phyloP scores from a whole-genome alignment of 495 filamentous ascomycete species.

The Penicillium desertorum region DNA sequence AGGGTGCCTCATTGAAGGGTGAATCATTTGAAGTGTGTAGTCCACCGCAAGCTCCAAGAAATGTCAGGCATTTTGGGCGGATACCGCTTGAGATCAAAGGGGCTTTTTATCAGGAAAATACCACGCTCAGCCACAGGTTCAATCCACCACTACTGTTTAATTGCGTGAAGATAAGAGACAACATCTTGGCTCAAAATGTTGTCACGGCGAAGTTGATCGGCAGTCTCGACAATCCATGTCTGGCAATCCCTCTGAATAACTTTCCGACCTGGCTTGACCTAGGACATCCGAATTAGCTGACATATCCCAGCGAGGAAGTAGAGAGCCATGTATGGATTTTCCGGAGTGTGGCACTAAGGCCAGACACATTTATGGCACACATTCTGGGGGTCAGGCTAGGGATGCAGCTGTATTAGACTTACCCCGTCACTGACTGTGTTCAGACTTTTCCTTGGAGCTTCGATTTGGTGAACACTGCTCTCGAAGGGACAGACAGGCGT shows the following conservation, averaged over 20 bases:
- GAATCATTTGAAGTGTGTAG: too few species aligned
- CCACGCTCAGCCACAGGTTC: not conserved
- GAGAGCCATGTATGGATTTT: not conserved
- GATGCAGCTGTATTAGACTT: not conserved
- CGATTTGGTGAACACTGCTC: conserved; percentile 11
- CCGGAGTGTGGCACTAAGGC: not conserved
- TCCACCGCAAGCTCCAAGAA: too few species aligned
- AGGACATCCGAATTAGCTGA: not conserved
- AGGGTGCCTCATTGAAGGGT: too few species aligned
- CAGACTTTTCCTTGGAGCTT: conserved; percentile 16
- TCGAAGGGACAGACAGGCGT: conserved; percentile 24
- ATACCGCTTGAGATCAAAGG: too few species aligned
- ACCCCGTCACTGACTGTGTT: conserved; percentile 15
- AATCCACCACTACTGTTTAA: not conserved
- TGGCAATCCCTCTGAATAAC: conserved; percentile 28
- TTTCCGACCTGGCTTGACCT: conserved; percentile 10
- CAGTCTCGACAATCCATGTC: conserved; percentile 36
- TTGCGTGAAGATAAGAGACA: conserved; percentile 16
- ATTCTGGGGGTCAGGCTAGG: not conserved
- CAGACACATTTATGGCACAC: not conserved
- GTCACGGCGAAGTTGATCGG: conserved; percentile 22
- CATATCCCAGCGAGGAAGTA: not conserved
- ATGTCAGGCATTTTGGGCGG: too few species aligned
- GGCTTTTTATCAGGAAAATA: not conserved
- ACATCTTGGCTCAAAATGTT: conserved; percentile 17